A percentile compares a stretch with the other conserved stretches of the same genome.
phyloP scores from a whole-genome alignment of 2,329 filamentous ascomycete genomes.

The Diplodia intermedia region DNA sequence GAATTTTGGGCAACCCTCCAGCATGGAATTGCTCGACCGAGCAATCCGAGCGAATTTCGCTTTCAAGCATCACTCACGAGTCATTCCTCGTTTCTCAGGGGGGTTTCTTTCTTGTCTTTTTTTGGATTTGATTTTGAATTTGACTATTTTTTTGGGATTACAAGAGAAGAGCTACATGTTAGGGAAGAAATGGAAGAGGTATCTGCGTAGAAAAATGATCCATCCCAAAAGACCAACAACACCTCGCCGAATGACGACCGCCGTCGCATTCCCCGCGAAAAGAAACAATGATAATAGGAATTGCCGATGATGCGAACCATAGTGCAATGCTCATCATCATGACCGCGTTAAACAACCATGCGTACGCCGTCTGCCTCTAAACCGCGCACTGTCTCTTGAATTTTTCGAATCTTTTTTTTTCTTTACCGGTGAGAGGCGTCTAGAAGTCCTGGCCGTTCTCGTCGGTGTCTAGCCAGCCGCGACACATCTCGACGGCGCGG shows the following conservation, averaged over 20 bases:
- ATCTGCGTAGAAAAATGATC: slow-evolving; percentile 6
- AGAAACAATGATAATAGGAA: background rate
- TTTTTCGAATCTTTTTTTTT: background rate
- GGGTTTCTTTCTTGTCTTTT: background rate
- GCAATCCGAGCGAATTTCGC: slow-evolving; percentile 11
- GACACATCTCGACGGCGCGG: slow-evolving; percentile 79
- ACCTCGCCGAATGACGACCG: slow-evolving; percentile 12
- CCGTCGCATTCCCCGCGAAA: background rate
- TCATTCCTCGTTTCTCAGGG: background rate
- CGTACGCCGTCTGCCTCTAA: background rate
- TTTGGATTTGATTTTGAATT: background rate
- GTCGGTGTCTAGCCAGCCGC: slow-evolving; percentile 68
- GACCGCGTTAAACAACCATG: slow-evolving; percentile 18
- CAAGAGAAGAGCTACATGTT: slow-evolving; percentile 5
- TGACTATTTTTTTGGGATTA: slow-evolving; percentile 5
- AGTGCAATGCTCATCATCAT: slow-evolving; percentile 27
- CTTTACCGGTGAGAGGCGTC: slow-evolving; percentile 1
- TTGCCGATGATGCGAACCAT: slow-evolving; percentile 27
- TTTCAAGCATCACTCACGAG: background rate
- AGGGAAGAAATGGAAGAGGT: slow-evolving; percentile 2
- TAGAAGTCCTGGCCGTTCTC: slow-evolving; percentile 37
- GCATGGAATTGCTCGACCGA: background rate
- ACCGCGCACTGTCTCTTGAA: background rate
- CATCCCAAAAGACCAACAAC: slow-evolving; percentile 9
- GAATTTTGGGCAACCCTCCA: background rate